Percentiles rank a stretch among this genome's conserved stretches.
These are phyloP conservation scores for Endothia cerciana DNA, from an alignment of 2,329 filamentous ascomycete genomes.

Conservation along the genomic window DNA sequence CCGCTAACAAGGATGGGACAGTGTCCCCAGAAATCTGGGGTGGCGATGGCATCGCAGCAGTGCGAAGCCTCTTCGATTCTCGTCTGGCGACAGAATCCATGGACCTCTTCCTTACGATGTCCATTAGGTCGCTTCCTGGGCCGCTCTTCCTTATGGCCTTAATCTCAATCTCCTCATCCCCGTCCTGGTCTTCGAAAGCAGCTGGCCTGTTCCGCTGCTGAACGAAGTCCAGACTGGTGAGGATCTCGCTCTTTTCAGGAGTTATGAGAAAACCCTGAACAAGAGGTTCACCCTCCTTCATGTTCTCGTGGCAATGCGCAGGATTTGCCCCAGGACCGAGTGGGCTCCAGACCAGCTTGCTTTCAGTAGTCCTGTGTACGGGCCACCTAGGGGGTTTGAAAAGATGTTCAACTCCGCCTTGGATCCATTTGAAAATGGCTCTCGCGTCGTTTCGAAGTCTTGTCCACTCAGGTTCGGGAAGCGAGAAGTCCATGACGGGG, in stretches of 20 bases:
- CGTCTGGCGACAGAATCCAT: neutral
- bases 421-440: constrained; percentile 34
- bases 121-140: neutral
- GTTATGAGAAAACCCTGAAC: constrained; percentile 29
- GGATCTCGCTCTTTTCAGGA: constrained; percentile 20
- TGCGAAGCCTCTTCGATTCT: constrained; percentile 9
- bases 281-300: constrained; percentile 29
- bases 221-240: constrained; percentile 34
- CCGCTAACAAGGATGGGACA: constrained; percentile 11
- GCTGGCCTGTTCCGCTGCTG: constrained; percentile 29
- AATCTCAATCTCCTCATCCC: constrained; percentile 32
- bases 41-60: neutral
- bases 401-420: constrained; percentile 25
- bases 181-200: constrained; percentile 29
- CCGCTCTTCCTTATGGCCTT: neutral
- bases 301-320: constrained; percentile 24
- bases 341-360: constrained; percentile 36
- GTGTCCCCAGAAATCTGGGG: neutral
- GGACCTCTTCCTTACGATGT: constrained; percentile 13
- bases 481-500: constrained; percentile 37
- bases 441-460: constrained; percentile 25
- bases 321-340: constrained; percentile 9
- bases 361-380: constrained; percentile 30
- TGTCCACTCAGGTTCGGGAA: constrained; percentile 35
- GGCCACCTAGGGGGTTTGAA: constrained; percentile 35